A percentile compares a stretch with the other conserved stretches of the same genome.
Conservation (phyloP, 2,329 filamentous ascomycete species). For the Aspergillus phoenicis region DNA sequence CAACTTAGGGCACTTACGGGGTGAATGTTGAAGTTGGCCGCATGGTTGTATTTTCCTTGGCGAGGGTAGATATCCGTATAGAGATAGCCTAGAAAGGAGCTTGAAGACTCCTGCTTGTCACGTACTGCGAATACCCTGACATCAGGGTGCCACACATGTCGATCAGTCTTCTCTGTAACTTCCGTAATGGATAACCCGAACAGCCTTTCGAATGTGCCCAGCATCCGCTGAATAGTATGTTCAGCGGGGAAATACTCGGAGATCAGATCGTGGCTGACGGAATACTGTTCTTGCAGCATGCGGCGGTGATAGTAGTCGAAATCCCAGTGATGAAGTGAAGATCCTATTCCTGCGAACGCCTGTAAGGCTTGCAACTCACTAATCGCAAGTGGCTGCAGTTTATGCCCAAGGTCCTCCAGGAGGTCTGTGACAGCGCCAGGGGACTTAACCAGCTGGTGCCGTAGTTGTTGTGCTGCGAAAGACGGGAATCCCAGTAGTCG, state of each 20-base stretch:
- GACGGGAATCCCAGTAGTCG: conserved; percentile 2
- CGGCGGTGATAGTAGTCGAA: conserved; percentile 7
- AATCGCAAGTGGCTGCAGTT: not conserved
- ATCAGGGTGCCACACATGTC: not conserved
- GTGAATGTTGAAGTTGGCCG: conserved; percentile 5
- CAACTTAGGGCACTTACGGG: not conserved
- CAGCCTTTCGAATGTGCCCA: not conserved
- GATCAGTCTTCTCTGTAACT: not conserved
- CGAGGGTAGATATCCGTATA: conserved; percentile 6
- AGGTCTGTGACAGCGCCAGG: not conserved
- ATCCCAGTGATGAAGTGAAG: conserved; percentile 1
- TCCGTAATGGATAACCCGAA: not conserved
- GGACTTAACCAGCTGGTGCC: not conserved
- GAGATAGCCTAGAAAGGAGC: not conserved
- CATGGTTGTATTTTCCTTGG: conserved; percentile 7
- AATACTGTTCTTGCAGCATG: conserved; percentile 2
- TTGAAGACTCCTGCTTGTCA: not conserved
- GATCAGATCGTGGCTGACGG: not conserved
- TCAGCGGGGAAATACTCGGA: conserved; percentile 4
- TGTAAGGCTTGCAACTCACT: not conserved
- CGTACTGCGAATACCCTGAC: not conserved
- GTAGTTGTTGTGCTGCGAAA: not conserved
- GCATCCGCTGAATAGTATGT: not conserved
- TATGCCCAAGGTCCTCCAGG: not conserved
- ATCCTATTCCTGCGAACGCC: not conserved